Percentiles rank a stretch among this genome's conserved stretches.
phyloP scores from a whole-genome alignment of 2,329 filamentous ascomycete species.

The Hymenoscyphus scutula region DNA sequence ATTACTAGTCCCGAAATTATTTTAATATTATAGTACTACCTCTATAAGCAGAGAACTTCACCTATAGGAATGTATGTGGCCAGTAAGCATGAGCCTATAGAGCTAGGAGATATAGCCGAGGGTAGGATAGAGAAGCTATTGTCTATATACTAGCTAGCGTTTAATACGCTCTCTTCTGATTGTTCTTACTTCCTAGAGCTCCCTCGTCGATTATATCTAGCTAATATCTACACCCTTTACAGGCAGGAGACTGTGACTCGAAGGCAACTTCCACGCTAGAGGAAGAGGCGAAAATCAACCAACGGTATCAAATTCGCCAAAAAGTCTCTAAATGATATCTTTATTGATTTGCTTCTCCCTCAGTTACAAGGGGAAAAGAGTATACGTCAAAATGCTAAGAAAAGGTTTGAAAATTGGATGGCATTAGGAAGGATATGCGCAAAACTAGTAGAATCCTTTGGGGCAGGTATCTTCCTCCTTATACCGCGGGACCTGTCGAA shows the following conservation, averaged over 20 bases:
- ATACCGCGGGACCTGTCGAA: slow-evolving; percentile 9
- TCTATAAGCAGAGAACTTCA: background rate
- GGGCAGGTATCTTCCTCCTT: slow-evolving; percentile 14
- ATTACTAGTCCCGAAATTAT: slow-evolving; percentile 6
- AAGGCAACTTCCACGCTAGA: slow-evolving; percentile 8
- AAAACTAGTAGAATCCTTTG: slow-evolving; percentile 10
- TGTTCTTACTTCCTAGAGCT: slow-evolving; percentile 11
- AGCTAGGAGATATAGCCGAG: background rate
- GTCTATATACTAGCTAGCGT: background rate
- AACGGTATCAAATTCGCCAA: background rate
- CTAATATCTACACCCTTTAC: slow-evolving; percentile 12
- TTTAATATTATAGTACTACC: slow-evolving; percentile 6
- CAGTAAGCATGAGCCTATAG: too few species aligned
- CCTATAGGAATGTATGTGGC: too few species aligned
- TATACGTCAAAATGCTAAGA: slow-evolving; percentile 13
- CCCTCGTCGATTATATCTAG: slow-evolving; percentile 16
- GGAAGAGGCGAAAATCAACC: slow-evolving; percentile 8
- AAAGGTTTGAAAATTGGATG: slow-evolving; percentile 14
- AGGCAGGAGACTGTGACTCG: slow-evolving; percentile 10
- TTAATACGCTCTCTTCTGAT: background rate
- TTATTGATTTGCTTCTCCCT: slow-evolving; percentile 17
- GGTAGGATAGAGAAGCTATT: background rate
- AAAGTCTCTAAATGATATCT: slow-evolving; percentile 16
- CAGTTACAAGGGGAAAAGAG: slow-evolving; percentile 12
- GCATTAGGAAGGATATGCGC: slow-evolving; percentile 7